Base-by-base conservation (phyloP, 345 rosid genomes). In the Eutrema japonicum region DNA sequence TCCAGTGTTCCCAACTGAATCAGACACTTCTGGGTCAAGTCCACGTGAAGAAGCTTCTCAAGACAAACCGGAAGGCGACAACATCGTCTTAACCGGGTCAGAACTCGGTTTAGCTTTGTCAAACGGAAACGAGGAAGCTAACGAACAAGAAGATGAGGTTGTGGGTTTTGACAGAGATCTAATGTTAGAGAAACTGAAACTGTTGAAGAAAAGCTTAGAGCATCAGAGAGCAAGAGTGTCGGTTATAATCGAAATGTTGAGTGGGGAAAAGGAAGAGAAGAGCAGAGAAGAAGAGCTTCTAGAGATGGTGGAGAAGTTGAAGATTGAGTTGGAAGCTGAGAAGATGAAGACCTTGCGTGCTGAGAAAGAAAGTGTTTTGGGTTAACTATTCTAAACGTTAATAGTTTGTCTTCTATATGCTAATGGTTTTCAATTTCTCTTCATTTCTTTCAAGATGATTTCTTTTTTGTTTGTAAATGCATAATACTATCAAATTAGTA, bases 1-100 rank as follows among this genome's bases (percentile, higher is more conserved):
- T 64, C 97, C 95, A 12, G 85, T 91, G 32, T 94, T 87, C 74
- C 94, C 92, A 3, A 27, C 82, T 43, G 82, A 83, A 14, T 77
- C 80, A 45, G 74, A 78, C 29, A 67, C 61, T 64, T 61, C 70
- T 8, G 53, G 1, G 46, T 47, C 72, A 3, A 72, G 73, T 66
- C 77, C 81, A 53, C 59, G 64, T 10, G 64, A 46, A 61, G 33
- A 30, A 54, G 46, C 16, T 40, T 33, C 2, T 26, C 49, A 30
- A 32, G 70, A 58, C 7, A 67, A 66, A 64, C 37, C 37, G 10
- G 65, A 78, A 50, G 57, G 18, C 0, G 59, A 48, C 11, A 42
- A 66, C 50, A 12, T 37, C 12, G 5, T 3, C 1, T 27, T 55
- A 60, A 43, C 68, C 2, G 64, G 41, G 2, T 63, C 66, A 4